Evolutionary conservation across 495 filamentous ascomycete species (phyloP), one percentile per base, ranked within the genome.

Genomic region (Neurospora sp.): DNA sequence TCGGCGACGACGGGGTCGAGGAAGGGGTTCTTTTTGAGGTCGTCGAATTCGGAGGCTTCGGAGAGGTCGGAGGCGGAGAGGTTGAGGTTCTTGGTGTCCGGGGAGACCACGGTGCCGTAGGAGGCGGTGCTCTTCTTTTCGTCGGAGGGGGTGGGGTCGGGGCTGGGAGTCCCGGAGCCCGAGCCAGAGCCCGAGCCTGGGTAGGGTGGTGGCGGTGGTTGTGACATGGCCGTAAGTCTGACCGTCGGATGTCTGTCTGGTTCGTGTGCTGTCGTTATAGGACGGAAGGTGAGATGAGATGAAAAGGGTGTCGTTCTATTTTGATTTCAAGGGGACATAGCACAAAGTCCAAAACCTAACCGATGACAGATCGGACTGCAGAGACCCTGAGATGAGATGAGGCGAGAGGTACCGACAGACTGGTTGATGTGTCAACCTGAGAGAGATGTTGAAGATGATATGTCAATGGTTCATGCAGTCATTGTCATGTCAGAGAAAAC

Each of bases 1-100:
- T 82, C 81, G 0, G 85, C 85, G 2, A 84, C 79, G 3, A 79
- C 77, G 4, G 85, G 82, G 72, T 87, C 82, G 0, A 81, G 74
- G 69, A 87, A 87, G 2, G 82, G 82, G 72, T 85, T 85, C 16
- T 78, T 71, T 12, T 18, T 69, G 14, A 73, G 31, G 39, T 65
- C 39, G 27, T 31, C 45, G 53, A 69, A 39, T 20, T 75, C 70
- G 9, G 75, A 76, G 20, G 47, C 45, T 22, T 27, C 20, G 4
- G 73, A 70, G 14, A 70, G 40, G 5, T 74, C 73, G 20, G 45
- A 40, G 4, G 18, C 16, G 4, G 42, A 22, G 20, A 53, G 20
- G 42, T 44, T 44, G 41, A n/a, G 41, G 44, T 22, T 53, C 4
- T 53, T 53, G 3, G 45, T 22, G 45, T 22, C 20, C 0, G n/a